Conservation (phyloP, 768 basidiomycete species). For the Mycena filopes region DNA sequence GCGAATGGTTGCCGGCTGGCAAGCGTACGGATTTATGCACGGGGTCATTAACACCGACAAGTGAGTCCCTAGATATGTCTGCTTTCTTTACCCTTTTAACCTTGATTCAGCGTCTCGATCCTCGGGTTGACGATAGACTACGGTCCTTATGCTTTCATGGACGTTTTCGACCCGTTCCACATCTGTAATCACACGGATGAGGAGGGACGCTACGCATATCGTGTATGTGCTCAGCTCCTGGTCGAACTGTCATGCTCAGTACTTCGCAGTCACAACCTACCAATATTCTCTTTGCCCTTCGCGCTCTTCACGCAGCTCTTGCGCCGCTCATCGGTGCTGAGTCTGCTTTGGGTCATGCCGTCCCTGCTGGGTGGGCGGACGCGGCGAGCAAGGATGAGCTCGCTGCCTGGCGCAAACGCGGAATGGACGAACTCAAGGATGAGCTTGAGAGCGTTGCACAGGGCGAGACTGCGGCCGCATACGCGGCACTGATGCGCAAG, state of each 20-base stretch:
- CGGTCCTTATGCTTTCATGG: conserved; percentile 95
- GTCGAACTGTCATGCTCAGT: conserved; percentile 6
- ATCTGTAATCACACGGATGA: conserved; percentile 93
- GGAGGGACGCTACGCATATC: conserved; percentile 81
- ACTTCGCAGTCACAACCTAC: conserved; percentile 70
- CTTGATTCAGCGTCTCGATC: conserved; percentile 68
- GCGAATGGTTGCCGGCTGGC: conserved; percentile 95
- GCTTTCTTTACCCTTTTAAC: conserved; percentile 6
- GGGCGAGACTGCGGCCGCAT: conserved; percentile 69
- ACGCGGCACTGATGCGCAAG: conserved; percentile 76
- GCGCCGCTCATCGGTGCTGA: conserved; percentile 92
- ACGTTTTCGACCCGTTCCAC: conserved; percentile 84
- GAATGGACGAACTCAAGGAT: conserved; percentile 60
- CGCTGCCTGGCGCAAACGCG: conserved; percentile 69
- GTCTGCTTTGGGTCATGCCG: conserved; percentile 61
- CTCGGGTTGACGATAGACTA: conserved; percentile 84
- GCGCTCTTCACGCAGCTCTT: conserved; percentile 79
- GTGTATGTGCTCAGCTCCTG: conserved; percentile 38
- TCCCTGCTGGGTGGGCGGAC: conserved; percentile 72
- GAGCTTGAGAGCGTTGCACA: conserved; percentile 73
- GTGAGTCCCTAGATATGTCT: conserved; percentile 49
- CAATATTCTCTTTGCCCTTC: conserved; percentile 86
- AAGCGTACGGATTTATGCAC: conserved; percentile 94
- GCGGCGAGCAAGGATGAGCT: conserved; percentile 61
- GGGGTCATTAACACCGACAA: conserved; percentile 99